A percentile compares a stretch with the other conserved stretches of the same genome.
These are phyloP conservation scores for Sphaerulina musiva DNA, from an alignment of 2,329 filamentous ascomycete species.

Conservation along the genomic window DNA sequence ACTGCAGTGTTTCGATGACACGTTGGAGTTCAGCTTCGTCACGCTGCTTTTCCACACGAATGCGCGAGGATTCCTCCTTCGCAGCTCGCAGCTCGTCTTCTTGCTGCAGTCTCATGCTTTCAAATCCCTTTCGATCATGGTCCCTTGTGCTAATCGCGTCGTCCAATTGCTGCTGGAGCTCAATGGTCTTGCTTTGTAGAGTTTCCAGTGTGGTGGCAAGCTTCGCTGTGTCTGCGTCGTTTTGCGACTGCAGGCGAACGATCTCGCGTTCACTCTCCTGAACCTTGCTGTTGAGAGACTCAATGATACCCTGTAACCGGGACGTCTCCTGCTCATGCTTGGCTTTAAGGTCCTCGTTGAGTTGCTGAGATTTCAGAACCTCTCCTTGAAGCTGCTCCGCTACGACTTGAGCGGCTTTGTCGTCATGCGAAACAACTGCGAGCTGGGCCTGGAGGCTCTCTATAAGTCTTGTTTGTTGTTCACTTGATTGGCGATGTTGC, in stretches of 20 bases:
- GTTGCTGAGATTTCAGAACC: conserved; percentile 14
- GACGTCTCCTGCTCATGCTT: conserved; percentile 15
- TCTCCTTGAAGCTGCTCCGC: conserved; percentile 17
- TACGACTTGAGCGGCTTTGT: conserved; percentile 17
- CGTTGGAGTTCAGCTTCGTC: conserved; percentile 20
- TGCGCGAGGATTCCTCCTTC: conserved; percentile 12
- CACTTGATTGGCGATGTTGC: conserved; percentile 5
- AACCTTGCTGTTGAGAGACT: conserved; percentile 12
- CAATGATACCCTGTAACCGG: conserved; percentile 6
- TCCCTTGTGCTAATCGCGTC: conserved; percentile 15
- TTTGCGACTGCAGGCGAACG: conserved; percentile 5
- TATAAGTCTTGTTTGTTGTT: conserved; percentile 14
- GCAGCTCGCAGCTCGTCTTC: conserved; percentile 11
- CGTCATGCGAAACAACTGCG: conserved; percentile 22
- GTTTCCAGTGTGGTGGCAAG: conserved; percentile 13
- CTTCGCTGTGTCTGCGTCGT: conserved; percentile 12
- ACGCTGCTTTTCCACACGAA: conserved; percentile 17
- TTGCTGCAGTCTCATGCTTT: conserved; percentile 14
- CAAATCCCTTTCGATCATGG: conserved; percentile 12
- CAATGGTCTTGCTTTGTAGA: conserved; percentile 17
- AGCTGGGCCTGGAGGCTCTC: conserved; percentile 20
- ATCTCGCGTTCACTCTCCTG: conserved; percentile 10
- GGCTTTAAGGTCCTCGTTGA: conserved; percentile 13
- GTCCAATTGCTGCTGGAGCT: conserved; percentile 18
- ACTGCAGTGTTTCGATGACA: conserved; percentile 21